A percentile compares a stretch with the other conserved stretches of the same genome.
Conservation (phyloP, 2,329 filamentous ascomycete genomes). For the Xylariaceae sp. region DNA sequence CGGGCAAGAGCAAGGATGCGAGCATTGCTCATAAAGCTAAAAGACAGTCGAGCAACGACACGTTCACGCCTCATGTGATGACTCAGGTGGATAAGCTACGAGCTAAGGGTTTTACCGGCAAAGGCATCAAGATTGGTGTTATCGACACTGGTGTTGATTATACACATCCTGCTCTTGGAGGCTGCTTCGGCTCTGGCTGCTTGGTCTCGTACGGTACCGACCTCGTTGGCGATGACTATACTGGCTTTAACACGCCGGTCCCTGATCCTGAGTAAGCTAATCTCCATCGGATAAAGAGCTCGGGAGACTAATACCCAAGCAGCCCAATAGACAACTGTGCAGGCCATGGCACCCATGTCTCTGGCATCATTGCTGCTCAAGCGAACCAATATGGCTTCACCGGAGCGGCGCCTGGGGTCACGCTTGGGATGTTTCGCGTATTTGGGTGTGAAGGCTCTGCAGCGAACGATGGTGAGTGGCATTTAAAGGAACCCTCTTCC, state of each 20-base stretch:
- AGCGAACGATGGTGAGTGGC: too few species aligned
- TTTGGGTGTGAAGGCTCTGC: conserved; percentile 60
- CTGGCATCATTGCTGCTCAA: conserved; percentile 67
- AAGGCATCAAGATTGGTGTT: conserved; percentile 59
- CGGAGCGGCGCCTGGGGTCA: conserved; percentile 62
- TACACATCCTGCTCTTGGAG: conserved; percentile 66
- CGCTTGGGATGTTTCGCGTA: conserved; percentile 61
- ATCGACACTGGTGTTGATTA: conserved; percentile 67
- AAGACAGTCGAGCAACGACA: conserved; percentile 45
- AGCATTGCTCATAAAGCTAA: conserved; percentile 38
- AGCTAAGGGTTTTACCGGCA: conserved; percentile 54
- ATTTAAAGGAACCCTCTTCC: too few species aligned
- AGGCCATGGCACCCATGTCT: conserved; percentile 65
- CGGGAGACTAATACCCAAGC: conserved; percentile 38
- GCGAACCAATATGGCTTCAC: conserved; percentile 58
- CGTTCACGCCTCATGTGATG: conserved; percentile 59
- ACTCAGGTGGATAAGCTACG: conserved; percentile 61
- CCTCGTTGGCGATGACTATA: conserved; percentile 58
- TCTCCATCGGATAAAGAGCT: not conserved
- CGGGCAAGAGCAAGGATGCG: conserved; percentile 47
- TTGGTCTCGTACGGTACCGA: conserved; percentile 59
- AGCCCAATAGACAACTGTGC: conserved; percentile 59
- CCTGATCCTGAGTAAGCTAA: conserved; percentile 37
- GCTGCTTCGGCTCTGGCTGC: conserved; percentile 65
- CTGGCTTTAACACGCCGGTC: conserved; percentile 40